Evolutionary conservation across 202 grass and related monocot genomes (phyloP), one percentile per base, ranked within the genome.

Genomic region (Schoenoplectus triqueter): DNA sequence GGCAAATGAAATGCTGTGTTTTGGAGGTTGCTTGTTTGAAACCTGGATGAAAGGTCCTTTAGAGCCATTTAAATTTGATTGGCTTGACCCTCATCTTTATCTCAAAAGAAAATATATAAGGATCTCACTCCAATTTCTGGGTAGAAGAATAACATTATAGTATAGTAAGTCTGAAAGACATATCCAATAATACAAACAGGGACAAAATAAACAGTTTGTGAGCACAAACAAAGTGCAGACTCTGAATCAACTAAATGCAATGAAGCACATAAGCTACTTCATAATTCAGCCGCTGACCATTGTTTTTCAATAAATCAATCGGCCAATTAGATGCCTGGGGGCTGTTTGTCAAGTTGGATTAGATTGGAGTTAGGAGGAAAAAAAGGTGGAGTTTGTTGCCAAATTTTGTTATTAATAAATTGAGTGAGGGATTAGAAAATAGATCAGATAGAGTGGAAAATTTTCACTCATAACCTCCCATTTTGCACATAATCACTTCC

Each of bases 101-200:
- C 31, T 31, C 31, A 31, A 31, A 31, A 31, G 31, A 31, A 31
- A 31, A 31, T 31, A 78, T 78, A 78, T 61, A 61, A 61, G 74
- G 15, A 78, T 61, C 44, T 59, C 21, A 40, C 22, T 76, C 20
- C 51, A 13, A 59, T 41, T 11, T 78, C 75, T 54, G 7, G 52
- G 39, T 17, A 60, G 7, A 78, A 5, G 7, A 78, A 45, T 17
- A 59, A 59, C 50, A 59, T 60, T 41, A 73, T 56, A 41, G 13
- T 42, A 78, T 61, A 60, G 61, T 9, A 7, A 6, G 31, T 31
- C 31, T 31, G 31, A 59, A 78, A 48, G 10, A 78, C 11, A n/a
- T 42, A 10, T 44, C 15, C 31, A 78, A 78, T 9, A 60, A 78
- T 60, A 78, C 56, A n/a, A 78, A 42, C 22, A 59, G 22, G 17